Percentiles rank a stretch among this genome's conserved stretches.
phyloP scores from a whole-genome alignment of 2,329 filamentous ascomycete genomes.

The Phialemoniopsis sp. region DNA sequence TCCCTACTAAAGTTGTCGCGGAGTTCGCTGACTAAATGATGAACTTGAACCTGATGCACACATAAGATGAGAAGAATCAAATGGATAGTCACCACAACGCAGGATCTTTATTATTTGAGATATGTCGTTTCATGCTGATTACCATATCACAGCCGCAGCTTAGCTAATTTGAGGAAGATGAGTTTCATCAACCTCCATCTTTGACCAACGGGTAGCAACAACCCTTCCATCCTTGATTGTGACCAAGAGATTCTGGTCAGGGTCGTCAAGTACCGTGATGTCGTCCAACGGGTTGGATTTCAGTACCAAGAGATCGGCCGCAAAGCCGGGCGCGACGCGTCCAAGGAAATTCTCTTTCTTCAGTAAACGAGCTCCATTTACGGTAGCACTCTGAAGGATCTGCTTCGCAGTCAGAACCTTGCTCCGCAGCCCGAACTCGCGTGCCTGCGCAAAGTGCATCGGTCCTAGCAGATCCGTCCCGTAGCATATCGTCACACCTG shows the following conservation, averaged over 20 bases:
- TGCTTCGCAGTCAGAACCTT: conserved; percentile 13
- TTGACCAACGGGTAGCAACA: conserved; percentile 9
- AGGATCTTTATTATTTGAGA: too few species aligned
- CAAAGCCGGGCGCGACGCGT: conserved; percentile 42
- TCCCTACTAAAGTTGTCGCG: too few species aligned
- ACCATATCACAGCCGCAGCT: too few species aligned
- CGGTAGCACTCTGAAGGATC: conserved; percentile 24
- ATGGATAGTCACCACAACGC: too few species aligned
- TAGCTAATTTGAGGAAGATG: too few species aligned
- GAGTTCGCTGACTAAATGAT: too few species aligned
- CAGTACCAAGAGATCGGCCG: conserved; percentile 49
- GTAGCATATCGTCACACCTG: conserved; percentile 51
- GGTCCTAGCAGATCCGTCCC: conserved; percentile 36
- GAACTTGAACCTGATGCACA: too few species aligned
- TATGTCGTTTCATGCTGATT: too few species aligned
- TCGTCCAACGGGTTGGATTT: conserved; percentile 51
- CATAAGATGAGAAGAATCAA: too few species aligned
- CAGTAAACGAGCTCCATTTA: conserved; percentile 47
- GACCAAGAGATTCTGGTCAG: conserved; percentile 40
- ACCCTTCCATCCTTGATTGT: conserved; percentile 53
- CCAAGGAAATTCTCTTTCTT: conserved; percentile 41
- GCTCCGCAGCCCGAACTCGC: conserved; percentile 23
- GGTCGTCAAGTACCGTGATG: conserved; percentile 42
- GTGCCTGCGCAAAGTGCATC: conserved; percentile 21
- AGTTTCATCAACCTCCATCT: too few species aligned